Base-by-base conservation (phyloP, 2,329 filamentous ascomycete genomes). In the Alternaria sp. region DNA sequence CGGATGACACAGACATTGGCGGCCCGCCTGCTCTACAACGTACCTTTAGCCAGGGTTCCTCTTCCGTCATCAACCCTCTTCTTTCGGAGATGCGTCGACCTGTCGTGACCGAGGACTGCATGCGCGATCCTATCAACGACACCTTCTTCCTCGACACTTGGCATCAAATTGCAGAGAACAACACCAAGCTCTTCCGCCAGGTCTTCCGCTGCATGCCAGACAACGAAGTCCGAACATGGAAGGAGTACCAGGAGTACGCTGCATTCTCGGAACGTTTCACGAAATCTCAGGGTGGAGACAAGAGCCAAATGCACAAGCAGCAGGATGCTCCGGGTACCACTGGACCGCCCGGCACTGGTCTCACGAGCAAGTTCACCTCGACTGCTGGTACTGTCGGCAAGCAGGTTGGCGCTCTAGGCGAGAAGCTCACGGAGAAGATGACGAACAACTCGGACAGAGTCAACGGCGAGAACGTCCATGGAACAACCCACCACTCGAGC, bases 141-240 rank as follows among this genome's bases (percentile, higher is more conserved):
- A 83, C 86, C 2, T 99, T 99, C 80, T 92, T 93, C 77, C 88
- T 96, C 49, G 92, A 97, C 66, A 89, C 93, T 2, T 99, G 96
- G 96, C 90, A 91, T 68, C 86, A 89, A 17, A 89, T 93, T 57
- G 96, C 96, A 1, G 89, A 91, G 67, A 98, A 98, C 83, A 99
- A 99, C 78, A 99, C 96, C 4, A 95, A 93, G 77, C 87, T 99
- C 51, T 99, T 92, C 82, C 91, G 96, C 30, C 89, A 91, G 65
- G 95, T 99, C 9, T 99, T 99, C 83, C 90, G 94, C 50, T 97
- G 94, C 80, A 96, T 97, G 92, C 96, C 96, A 1, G 96, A 99
- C 78, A 97, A 90, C 55, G 93, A 97, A 75, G 96, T 97, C 25
- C 90, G 89, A 67, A 95, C 91, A 46, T 99, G 96, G 96, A 90